Evolutionary conservation across 1,284 basidiomycete species (phyloP), one percentile per base, ranked within the genome.

Genomic region (Melampsora larici-populina): DNA sequence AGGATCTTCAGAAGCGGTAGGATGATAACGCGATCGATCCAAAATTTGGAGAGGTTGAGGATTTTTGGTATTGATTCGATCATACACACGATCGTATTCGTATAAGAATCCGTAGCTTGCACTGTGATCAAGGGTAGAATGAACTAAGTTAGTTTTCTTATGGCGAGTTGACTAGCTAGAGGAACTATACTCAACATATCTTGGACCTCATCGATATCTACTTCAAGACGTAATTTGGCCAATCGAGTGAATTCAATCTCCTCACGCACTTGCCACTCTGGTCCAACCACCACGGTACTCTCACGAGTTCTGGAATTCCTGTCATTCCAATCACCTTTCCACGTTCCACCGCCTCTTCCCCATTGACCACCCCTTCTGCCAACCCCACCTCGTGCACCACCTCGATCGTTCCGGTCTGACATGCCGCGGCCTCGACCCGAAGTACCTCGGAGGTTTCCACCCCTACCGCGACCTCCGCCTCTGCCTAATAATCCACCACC

Each of bases 181-280:
- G 36, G 62, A 36, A 69, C 7, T 33, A 87, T 91, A 83, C 81
- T 94, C 93, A 97, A 84, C 80, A 92, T 89, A 82, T 95, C 92
- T 65, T 69, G 36, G 55, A 90, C 91, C 62, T 93, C 91, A 80
- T 94, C 80, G 17, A 81, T 81, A 69, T 82, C 92, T 26, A 99
- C 94, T 76, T 94, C 93, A 60, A 99, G 88, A 78, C 92, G 89
- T 79, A 99, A 87, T 86, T 99, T 99, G 62, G 90, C 86, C 79
- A 99, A 87, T 78, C 96, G 91, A 85, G 91, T 89, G 86, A 98
- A 99, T 84, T 98, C 96, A 82, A 99, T 91, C 86, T 99, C 97
- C 86, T 98, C 96, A 72, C 97, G 87, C 88, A 97, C 91, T 64
- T 89, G 86, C 97, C 97, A 99, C 81, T 92, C 90, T 33, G 92